These are phyloP conservation scores for Colletotrichum sp. DNA, from an alignment of 2,329 filamentous ascomycete genomes.

Conservation along the genomic window DNA sequence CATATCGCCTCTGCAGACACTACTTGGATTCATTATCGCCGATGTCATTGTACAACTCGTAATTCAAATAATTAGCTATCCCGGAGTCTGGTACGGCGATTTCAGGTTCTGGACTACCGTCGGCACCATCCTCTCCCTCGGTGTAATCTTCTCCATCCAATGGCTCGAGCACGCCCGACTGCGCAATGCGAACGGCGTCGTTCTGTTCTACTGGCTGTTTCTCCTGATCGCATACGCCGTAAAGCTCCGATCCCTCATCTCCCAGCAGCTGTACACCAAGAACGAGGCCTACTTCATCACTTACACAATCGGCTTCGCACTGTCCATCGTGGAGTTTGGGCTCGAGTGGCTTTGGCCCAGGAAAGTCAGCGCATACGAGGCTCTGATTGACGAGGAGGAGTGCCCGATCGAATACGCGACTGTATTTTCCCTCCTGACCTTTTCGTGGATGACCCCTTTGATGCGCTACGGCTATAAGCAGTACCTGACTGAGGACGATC, in stretches of 20 bases:
- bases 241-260: slow-evolving; percentile 85
- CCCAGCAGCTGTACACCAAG: slow-evolving; percentile 72
- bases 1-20: slow-evolving; percentile 36
- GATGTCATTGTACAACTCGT: slow-evolving; percentile 75
- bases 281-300: slow-evolving; percentile 78
- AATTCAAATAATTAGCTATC: slow-evolving; percentile 76
- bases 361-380: slow-evolving; percentile 66
- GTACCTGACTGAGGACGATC: slow-evolving; percentile 90
- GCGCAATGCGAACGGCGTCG: slow-evolving; percentile 84
- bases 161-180: slow-evolving; percentile 86
- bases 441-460: slow-evolving; percentile 98
- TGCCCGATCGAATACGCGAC: slow-evolving; percentile 89
- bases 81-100: slow-evolving; percentile 75
- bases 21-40: slow-evolving; percentile 71
- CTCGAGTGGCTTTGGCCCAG: slow-evolving; percentile 91
- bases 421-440: slow-evolving; percentile 91
- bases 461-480: slow-evolving; percentile 95
- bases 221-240: slow-evolving; percentile 79
- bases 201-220: slow-evolving; percentile 91
- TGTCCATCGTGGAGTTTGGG: slow-evolving; percentile 73
- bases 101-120: slow-evolving; percentile 86
- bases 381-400: slow-evolving; percentile 63
- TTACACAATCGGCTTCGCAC: slow-evolving; percentile 74
- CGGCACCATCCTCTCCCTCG: slow-evolving; percentile 73
- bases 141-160: slow-evolving; percentile 79